phyloP scores from a whole-genome alignment of 306 rosid genomes.

The Quercus alba region DNA sequence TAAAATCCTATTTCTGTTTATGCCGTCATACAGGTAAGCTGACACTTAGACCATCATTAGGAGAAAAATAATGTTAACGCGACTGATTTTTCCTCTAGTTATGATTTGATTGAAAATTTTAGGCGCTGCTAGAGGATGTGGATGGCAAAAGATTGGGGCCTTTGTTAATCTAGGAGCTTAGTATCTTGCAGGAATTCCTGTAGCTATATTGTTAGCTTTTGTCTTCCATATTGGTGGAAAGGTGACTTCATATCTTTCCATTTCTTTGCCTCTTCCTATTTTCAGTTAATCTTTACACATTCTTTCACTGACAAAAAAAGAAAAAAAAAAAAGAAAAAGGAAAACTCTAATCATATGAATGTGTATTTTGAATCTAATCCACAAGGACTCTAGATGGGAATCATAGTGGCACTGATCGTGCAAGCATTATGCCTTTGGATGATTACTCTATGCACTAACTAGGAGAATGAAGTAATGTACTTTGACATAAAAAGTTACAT shows the following conservation, averaged over 20 bases:
- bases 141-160: slow-evolving; percentile 44
- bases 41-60: not conserved
- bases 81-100: not conserved
- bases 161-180: slow-evolving; percentile 38
- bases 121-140: slow-evolving; percentile 38
- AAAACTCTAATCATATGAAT: too few species aligned
- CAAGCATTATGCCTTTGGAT: slow-evolving; percentile 11
- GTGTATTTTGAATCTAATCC: not conserved
- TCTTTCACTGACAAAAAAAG: too few species aligned
- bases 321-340: too few species aligned
- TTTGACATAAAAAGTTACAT: not conserved
- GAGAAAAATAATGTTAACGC: not conserved
- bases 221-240: slow-evolving; percentile 37
- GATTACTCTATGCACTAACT: slow-evolving; percentile 11
- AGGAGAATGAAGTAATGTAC: slow-evolving; percentile 21
- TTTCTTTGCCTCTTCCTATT: not conserved
- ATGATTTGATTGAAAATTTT: not conserved
- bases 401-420: slow-evolving; percentile 9
- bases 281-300: not conserved
- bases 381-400: slow-evolving; percentile 30
- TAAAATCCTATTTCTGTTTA: too few species aligned
- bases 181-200: slow-evolving; percentile 32
- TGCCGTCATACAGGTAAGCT: too few species aligned
- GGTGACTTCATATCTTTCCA: not conserved
- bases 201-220: slow-evolving; percentile 33